phyloP scores from a whole-genome alignment of 257 asterid genomes.

The Rauvolfia tetraphylla region DNA sequence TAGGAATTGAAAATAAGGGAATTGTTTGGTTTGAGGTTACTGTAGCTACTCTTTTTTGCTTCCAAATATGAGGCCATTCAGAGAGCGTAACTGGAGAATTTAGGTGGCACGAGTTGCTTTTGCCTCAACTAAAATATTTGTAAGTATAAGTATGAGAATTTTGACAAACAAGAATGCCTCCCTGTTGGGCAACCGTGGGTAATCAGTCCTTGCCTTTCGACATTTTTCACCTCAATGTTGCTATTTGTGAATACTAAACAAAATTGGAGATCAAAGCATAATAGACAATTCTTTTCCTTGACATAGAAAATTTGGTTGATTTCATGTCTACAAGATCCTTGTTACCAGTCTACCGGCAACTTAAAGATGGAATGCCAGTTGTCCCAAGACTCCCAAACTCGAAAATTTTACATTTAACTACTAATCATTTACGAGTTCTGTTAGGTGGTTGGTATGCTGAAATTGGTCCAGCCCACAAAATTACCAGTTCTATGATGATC shows the following conservation, averaged over 20 bases:
- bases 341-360: background rate
- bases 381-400: background rate
- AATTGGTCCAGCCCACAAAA: too few species aligned
- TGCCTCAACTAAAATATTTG: background rate
- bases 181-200: background rate
- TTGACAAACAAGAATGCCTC: background rate
- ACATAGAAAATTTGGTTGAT: background rate
- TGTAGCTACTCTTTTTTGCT: too few species aligned
- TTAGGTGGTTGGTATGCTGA: background rate
- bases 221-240: background rate
- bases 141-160: background rate
- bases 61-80: too few species aligned
- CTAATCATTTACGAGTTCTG: background rate
- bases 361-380: slow-evolving; percentile 2
- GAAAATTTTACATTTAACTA: background rate
- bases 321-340: background rate
- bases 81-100: background rate
- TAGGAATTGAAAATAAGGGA: too few species aligned
- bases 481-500: background rate
- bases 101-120: background rate
- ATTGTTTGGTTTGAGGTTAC: too few species aligned
- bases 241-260: background rate
- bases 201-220: background rate
- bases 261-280: background rate
- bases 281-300: background rate